Conservation (phyloP, 768 basidiomycete species). For the Boletus huronensis region DNA sequence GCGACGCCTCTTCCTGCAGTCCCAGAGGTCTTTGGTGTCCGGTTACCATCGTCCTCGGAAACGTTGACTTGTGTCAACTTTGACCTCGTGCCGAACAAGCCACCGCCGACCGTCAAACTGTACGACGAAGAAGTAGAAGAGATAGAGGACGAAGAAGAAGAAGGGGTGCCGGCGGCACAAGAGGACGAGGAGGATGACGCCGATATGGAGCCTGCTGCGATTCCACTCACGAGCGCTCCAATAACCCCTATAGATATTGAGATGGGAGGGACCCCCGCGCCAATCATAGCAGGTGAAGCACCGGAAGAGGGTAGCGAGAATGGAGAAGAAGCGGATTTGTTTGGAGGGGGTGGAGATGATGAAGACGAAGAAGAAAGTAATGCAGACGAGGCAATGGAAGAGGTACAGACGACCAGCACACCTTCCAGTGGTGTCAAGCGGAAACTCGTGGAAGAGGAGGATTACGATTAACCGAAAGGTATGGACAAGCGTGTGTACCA, state of each 20-base stretch:
- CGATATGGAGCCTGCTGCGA: slow-evolving; percentile 67
- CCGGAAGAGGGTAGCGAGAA: slow-evolving; percentile 68
- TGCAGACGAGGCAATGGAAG: slow-evolving; percentile 71
- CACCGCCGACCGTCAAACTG: slow-evolving; percentile 70
- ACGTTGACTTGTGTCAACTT: slow-evolving; percentile 81
- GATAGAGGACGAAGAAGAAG: slow-evolving; percentile 45
- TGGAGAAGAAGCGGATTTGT: slow-evolving; percentile 73
- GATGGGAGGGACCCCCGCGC: slow-evolving; percentile 37
- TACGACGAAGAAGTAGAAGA: slow-evolving; percentile 84
- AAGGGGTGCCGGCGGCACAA: slow-evolving; percentile 22
- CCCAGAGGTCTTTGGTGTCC: slow-evolving; percentile 85
- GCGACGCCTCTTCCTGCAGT: slow-evolving; percentile 75
- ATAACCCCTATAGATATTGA: slow-evolving; percentile 65
- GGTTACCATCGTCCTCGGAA: slow-evolving; percentile 65
- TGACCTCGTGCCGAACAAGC: slow-evolving; percentile 81
- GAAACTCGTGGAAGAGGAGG: slow-evolving; percentile 82
- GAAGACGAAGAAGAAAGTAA: slow-evolving; percentile 59
- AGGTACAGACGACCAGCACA: slow-evolving; percentile 53
- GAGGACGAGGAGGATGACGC: slow-evolving; percentile 59
- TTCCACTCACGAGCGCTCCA: slow-evolving; percentile 36
- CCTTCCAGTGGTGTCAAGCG: slow-evolving; percentile 68
- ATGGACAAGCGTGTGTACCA: slow-evolving; percentile 4
- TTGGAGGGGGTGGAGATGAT: slow-evolving; percentile 66
- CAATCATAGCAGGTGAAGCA: slow-evolving; percentile 33
- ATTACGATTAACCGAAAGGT: slow-evolving; percentile 58